Evolutionary conservation across 2,329 filamentous ascomycete species (phyloP).

Genomic region (Fusarium sp.): DNA sequence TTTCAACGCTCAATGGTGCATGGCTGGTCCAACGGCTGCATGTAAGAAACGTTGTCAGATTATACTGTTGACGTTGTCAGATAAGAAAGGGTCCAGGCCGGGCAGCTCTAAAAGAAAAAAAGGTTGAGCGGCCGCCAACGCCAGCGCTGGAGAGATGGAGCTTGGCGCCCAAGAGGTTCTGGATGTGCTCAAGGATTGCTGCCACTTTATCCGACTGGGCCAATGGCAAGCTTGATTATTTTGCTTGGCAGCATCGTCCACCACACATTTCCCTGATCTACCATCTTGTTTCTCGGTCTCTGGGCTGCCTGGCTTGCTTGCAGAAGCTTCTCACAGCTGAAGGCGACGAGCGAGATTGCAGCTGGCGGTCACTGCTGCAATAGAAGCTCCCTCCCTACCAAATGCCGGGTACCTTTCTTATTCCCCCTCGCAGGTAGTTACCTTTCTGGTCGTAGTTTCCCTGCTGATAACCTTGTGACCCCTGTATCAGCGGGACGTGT

Average conservation of each 20-base stretch:
- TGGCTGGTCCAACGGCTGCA: not conserved
- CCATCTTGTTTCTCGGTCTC: conserved; percentile 19
- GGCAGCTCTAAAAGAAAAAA: conserved; percentile 4
- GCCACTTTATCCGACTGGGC: conserved; percentile 26
- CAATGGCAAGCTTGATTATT: conserved; percentile 29
- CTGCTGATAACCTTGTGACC: conserved; percentile 13
- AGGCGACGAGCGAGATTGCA: not conserved
- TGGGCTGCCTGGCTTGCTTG: conserved; percentile 6
- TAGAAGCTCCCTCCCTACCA: conserved; percentile 1
- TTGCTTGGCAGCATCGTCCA: conserved; percentile 29
- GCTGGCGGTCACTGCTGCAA: conserved; percentile 9
- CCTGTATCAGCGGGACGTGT: conserved; percentile 18
- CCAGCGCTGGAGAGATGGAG: conserved; percentile 5
- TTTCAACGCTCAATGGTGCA: not conserved
- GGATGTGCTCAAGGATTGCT: conserved; percentile 27
- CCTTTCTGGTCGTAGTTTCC: conserved; percentile 8
- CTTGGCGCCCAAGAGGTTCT: conserved; percentile 25
- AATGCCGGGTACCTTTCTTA: not conserved
- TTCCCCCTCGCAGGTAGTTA: conserved; percentile 3
- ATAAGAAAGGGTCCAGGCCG: conserved; percentile 20
- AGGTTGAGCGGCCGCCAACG: conserved; percentile 12
- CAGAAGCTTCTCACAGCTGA: conserved; percentile 16
- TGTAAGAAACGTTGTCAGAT: conserved; percentile 1
- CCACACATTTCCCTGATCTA: conserved; percentile 35
- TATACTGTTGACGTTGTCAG: not conserved